phyloP scores from a whole-genome alignment of 1,284 basidiomycete genomes.

The Ceratobasidium sp. region DNA sequence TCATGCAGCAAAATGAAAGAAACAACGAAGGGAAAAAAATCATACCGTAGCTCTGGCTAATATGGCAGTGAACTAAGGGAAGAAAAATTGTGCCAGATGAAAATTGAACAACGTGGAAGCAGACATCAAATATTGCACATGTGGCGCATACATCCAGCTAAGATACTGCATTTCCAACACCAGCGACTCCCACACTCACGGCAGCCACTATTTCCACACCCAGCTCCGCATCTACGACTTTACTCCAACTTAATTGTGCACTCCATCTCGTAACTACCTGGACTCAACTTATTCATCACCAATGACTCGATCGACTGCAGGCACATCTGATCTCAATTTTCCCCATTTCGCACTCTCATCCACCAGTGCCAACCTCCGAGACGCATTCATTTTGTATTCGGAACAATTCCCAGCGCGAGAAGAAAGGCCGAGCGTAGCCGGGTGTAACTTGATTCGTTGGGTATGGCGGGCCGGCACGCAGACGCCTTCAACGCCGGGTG shows the following conservation, averaged over 20 bases:
- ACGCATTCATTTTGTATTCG: constrained; percentile 29
- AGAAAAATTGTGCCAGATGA: no score
- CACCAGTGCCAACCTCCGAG: constrained; percentile 17
- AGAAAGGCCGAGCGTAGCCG: constrained; percentile 5
- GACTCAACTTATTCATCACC: no score
- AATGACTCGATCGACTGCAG: not conserved
- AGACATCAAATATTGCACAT: no score
- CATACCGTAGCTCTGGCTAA: no score
- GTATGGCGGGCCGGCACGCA: constrained; percentile 14
- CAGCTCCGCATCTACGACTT: constrained; percentile 20
- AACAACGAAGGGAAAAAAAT: no score
- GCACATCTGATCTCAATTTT: constrained; percentile 32
- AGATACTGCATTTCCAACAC: no score
- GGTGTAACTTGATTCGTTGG: constrained; percentile 23
- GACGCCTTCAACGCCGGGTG: constrained; percentile 20
- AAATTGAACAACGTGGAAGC: no score
- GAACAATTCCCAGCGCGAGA: constrained; percentile 28
- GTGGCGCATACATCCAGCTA: no score
- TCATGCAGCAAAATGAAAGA: no score
- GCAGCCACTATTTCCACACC: constrained; percentile 37
- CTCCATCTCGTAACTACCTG: no score
- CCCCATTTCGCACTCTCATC: constrained; percentile 16
- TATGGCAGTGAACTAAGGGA: no score
- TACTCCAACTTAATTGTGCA: constrained; percentile 21
- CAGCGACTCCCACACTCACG: constrained; percentile 23